Evolutionary conservation across 495 filamentous ascomycete genomes (phyloP).

Genomic region (Lasiosphaeria hispida): DNA sequence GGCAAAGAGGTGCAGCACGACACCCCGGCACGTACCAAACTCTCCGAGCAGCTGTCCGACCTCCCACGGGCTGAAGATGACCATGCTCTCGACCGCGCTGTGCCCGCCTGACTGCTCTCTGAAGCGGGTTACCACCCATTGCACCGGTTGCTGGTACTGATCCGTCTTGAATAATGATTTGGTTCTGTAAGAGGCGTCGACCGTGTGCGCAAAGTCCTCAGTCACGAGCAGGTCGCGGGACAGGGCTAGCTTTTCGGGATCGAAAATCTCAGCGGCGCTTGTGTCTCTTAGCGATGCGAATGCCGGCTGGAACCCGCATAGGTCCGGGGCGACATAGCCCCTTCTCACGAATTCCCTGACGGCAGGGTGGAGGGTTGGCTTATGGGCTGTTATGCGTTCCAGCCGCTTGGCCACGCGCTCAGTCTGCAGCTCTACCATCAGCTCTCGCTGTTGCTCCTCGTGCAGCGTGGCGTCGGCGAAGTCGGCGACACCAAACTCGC

Average conservation of each 20-base stretch:
- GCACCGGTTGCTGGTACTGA: conserved; percentile 53
- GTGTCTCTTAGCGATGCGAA: conserved; percentile 39
- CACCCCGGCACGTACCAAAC: conserved; percentile 23
- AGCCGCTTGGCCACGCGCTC: too few species aligned
- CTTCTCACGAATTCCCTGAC: too few species aligned
- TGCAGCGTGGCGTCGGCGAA: too few species aligned
- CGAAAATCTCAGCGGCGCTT: conserved; percentile 27
- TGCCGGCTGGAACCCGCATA: conserved; percentile 45
- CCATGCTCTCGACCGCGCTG: conserved; percentile 31
- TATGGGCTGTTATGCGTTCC: too few species aligned
- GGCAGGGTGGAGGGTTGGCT: too few species aligned
- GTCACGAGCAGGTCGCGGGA: conserved; percentile 54
- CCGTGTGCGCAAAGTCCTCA: conserved; percentile 53
- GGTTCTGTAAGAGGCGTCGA: conserved; percentile 25
- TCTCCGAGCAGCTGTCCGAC: conserved; percentile 45
- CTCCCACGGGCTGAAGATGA: conserved; percentile 66
- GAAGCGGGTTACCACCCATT: conserved; percentile 59
- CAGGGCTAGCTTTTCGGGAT: conserved; percentile 8
- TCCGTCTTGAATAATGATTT: conserved; percentile 40
- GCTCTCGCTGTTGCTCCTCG: too few species aligned
- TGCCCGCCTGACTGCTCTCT: not conserved
- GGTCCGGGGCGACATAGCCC: conserved; percentile 16
- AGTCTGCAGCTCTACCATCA: too few species aligned
- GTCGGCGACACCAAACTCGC: not conserved
- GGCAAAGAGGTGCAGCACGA: conserved; percentile 57